phyloP scores from a whole-genome alignment of 805 yeast genomes.

The Torulaspora indica region DNA sequence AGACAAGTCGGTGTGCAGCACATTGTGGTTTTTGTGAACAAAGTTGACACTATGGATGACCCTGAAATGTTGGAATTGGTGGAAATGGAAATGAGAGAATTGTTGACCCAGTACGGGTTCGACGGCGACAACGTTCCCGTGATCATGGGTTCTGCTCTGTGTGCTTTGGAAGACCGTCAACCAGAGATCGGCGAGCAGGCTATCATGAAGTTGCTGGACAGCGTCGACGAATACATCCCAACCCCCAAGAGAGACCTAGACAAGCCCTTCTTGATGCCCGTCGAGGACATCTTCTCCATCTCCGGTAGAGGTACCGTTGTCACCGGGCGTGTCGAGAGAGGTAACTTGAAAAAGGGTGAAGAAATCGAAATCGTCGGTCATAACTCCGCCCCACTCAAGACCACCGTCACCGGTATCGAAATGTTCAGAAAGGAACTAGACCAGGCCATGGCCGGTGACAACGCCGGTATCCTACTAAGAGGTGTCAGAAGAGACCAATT shows the following conservation, averaged over 20 bases:
- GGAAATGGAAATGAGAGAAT: constrained; percentile 99
- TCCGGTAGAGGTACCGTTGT: constrained; percentile 99
- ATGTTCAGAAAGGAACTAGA: constrained; percentile 99
- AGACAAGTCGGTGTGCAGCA: constrained; percentile 99
- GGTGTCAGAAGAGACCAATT: constrained; percentile 98
- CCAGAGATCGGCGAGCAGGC: constrained; percentile 92
- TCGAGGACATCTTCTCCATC: constrained; percentile 95
- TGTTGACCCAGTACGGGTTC: constrained; percentile 83
- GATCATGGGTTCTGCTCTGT: constrained; percentile 95
- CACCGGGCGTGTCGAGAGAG: constrained; percentile 99
- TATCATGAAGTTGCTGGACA: constrained; percentile 75
- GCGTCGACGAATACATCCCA: constrained; percentile 92
- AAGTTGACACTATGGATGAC: constrained; percentile 96
- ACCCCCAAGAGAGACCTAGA: constrained; percentile 95
- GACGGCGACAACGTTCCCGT: constrained; percentile 99
- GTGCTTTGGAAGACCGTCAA: constrained; percentile 83
- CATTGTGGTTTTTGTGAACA: constrained; percentile 95
- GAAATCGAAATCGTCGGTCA: constrained; percentile 96
- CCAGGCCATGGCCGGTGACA: constrained; percentile 98
- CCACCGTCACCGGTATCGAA: constrained; percentile 97
- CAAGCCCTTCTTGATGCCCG: constrained; percentile 93
- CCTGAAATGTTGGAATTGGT: constrained; percentile 99
- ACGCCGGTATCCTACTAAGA: constrained; percentile 95
- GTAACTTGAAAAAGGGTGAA: constrained; percentile 95
- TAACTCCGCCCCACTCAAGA: constrained; percentile 80